Evolutionary conservation across 2,329 filamentous ascomycete species (phyloP), one percentile per base, ranked within the genome.

Genomic region (Proliferodiscus dingleyae): DNA sequence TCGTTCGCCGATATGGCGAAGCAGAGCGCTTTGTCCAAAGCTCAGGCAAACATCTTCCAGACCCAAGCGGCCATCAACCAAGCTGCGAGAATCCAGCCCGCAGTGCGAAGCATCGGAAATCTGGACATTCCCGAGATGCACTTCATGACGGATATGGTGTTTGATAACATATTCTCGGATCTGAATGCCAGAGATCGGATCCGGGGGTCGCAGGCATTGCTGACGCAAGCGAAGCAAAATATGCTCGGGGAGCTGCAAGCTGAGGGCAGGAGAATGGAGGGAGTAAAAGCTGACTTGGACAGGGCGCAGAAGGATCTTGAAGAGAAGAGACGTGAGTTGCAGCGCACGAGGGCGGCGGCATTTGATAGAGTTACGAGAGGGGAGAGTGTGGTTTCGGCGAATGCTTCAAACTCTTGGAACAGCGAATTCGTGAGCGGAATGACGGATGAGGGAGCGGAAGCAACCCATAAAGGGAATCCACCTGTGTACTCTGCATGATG

Each of bases 91-190:
- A 56, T 68, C 11, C 69, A 70, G 2, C 68, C 67, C 0, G 49
- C 61, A 1, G 62, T 76, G 2, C 55, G 58, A 2, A 52, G 57
- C 3, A 60, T 79, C 42, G 61, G 62, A 1, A 43, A 58, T 0
- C 64, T 75, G 16, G 60, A 60, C 16, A 70, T 78, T 37, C 68
- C 70, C 0, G 65, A 70, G 32, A 71, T 72, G 0, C 66, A 61
- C 43, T 64, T 75, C 11, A 66, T 77, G 59, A 65, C 64, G 6
- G 74, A 78, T 48, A 65, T 78, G 2, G 64, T 78, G n/a, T 77
- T 78, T 52, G 72, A 78, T 54, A 77, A 76, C 40, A 69, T 77
- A 46, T 74, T 75, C 54, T 68, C 66, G 7, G 74, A 78, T 46
- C 69, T 73, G 64, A 66, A 67, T 2, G 75, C 77, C 58, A 73